Evolutionary conservation across 441 rosid genomes (phyloP), one percentile per base, ranked within the genome.

Genomic region (Aquilaria agallochum): DNA sequence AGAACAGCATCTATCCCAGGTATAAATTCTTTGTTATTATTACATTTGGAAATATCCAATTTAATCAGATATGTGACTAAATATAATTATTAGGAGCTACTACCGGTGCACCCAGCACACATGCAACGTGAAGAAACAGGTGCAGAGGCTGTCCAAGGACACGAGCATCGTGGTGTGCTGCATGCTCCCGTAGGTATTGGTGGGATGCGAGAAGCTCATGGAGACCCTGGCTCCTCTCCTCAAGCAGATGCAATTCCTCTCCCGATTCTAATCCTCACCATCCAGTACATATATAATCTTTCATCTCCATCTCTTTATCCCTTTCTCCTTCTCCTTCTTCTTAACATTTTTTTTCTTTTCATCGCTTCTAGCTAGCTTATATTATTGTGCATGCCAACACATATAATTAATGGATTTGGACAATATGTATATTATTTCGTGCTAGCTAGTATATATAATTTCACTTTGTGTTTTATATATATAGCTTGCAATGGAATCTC

Each of bases 211-310:
- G 68, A 76, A 84, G 66, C 76, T 82, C 1, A 82, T 82, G 87
- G 85, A 78, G 76, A 87, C 97, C 73, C 80, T 86, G 53, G 76
- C 94, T 66, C 96, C 92, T 73, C 87, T 88, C 59, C 90, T 91
- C 63, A 81, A 76, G 72, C 96, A 91, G 62, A 84, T 91, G 76
- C 90, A 86, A 33, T 86, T 86, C 78, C 85, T 91, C 57, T 57
- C 89, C 40, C 66, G 80, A 40, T 81, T 84, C 73, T 81, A 74
- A 61, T 7, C 33, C 46, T 12, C 40, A 9, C n/a, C 20, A 42
- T 36, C 10, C 27, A 13, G 20, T 51, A 51, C 20, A 51, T 51
- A 30, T 36, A 50, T 40, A 20, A 20, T 20, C 20, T 20, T 20
- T 20, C 51, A 5, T 48, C 12, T 48, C 51, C 20, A 20, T 20